These are phyloP conservation scores for Chaetomium cochliodes DNA, from an alignment of 495 filamentous ascomycete species.

Conservation along the genomic window DNA sequence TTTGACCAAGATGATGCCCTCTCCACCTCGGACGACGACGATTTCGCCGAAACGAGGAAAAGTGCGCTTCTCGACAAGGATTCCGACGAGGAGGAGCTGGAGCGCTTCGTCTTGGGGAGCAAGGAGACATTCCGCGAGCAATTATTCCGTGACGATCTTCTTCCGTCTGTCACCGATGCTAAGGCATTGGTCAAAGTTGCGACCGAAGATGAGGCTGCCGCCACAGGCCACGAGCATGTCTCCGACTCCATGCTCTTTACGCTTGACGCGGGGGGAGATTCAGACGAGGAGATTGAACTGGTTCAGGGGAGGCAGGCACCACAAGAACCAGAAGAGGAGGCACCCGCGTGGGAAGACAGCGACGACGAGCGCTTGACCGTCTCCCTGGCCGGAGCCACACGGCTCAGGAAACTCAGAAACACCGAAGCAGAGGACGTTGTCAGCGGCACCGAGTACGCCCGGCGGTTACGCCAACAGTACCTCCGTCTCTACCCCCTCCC, in stretches of 20 bases:
- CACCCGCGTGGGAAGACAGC: conserved; percentile 86
- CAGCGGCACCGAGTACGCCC: conserved; percentile 79
- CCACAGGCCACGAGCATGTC: conserved; percentile 48
- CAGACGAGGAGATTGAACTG: conserved; percentile 34
- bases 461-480: conserved; percentile 76
- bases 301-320: neutral
- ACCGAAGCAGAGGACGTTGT: conserved; percentile 82
- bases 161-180: conserved; percentile 33
- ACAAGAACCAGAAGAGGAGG: conserved; percentile 30
- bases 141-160: conserved; percentile 52
- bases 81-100: conserved; percentile 76
- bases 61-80: conserved; percentile 57
- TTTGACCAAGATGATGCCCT: conserved; percentile 39
- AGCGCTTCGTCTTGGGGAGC: conserved; percentile 82
- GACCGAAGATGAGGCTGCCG: conserved; percentile 25
- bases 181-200: conserved; percentile 35
- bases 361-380: conserved; percentile 86
- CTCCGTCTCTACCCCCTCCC: conserved; percentile 75
- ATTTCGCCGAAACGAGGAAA: conserved; percentile 9
- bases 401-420: conserved; percentile 75
- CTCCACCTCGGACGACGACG: conserved; percentile 31
- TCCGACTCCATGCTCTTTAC: conserved; percentile 62
- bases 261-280: conserved; percentile 44
- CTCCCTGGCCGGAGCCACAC: conserved; percentile 69
- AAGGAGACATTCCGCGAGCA: conserved; percentile 72